These are phyloP conservation scores for Symbiotaphrina buchneri DNA, from an alignment of 495 filamentous ascomycete genomes.

Conservation along the genomic window DNA sequence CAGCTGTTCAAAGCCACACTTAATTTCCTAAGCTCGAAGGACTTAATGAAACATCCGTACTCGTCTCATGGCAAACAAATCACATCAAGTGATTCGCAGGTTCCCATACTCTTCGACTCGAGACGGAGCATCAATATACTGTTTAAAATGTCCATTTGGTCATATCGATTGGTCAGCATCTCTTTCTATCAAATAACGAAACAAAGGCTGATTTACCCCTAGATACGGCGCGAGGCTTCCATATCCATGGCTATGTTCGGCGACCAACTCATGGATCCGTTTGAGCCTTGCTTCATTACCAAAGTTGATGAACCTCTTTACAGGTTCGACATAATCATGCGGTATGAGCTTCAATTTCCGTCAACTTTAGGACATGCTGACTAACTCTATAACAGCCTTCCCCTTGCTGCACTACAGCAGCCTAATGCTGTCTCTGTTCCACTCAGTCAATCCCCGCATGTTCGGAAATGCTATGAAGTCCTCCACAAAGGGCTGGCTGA, in stretches of 20 bases:
- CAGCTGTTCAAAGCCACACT: constrained; percentile 85
- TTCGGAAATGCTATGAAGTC: constrained; percentile 30
- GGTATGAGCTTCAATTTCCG: no score
- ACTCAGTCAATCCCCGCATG: no score
- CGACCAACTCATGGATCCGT: constrained; percentile 53
- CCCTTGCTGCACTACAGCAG: no score
- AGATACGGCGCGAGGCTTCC: constrained; percentile 46
- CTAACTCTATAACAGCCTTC: constrained; percentile 11
- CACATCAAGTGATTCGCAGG: constrained; percentile 13
- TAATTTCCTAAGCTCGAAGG: constrained; percentile 54
- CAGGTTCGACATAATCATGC: constrained; percentile 42
- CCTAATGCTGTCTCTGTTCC: constrained; percentile 16
- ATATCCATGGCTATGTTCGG: constrained; percentile 49
- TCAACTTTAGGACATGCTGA: no score
- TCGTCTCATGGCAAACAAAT: constrained; percentile 20
- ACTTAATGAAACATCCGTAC: constrained; percentile 41
- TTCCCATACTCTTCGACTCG: constrained; percentile 39
- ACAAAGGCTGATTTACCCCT: constrained; percentile 7
- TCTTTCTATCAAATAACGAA: no score
- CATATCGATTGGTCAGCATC: constrained; percentile 32
- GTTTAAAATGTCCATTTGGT: constrained; percentile 82
- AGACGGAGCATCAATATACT: constrained; percentile 54
- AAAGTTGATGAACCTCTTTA: constrained; percentile 42
- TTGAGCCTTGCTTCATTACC: constrained; percentile 60
- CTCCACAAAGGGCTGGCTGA: constrained; percentile 51